These are phyloP conservation scores for Ogataea hybrid DNA, from an alignment of 1,139 yeast species.

Conservation along the genomic window DNA sequence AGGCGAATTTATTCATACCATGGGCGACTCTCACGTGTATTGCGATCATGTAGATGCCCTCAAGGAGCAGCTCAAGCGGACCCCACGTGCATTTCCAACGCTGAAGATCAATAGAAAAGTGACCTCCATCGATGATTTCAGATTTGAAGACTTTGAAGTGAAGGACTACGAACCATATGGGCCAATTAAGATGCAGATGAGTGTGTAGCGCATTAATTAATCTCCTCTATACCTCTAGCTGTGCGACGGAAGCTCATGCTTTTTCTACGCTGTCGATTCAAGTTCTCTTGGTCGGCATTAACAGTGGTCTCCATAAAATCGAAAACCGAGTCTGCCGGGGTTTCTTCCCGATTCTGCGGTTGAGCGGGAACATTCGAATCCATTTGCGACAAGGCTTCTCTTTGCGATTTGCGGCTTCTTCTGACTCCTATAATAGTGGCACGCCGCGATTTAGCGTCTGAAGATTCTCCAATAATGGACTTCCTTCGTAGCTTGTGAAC, in stretches of 20 bases:
- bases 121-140: slow-evolving; percentile 78
- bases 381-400: slow-evolving; percentile 9
- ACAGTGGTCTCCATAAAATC: slow-evolving; percentile 11
- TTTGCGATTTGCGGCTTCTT: slow-evolving; percentile 9
- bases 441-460: slow-evolving; percentile 5
- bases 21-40: slow-evolving; percentile 97
- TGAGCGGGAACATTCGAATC: slow-evolving; percentile 1
- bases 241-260: slow-evolving; percentile 10
- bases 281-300: slow-evolving; percentile 8
- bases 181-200: slow-evolving; percentile 84
- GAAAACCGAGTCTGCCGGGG: slow-evolving; percentile 13
- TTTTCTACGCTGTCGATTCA: slow-evolving; percentile 11
- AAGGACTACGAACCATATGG: slow-evolving; percentile 77
- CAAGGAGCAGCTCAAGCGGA: slow-evolving; percentile 69
- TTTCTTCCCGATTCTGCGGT: slow-evolving; percentile 1
- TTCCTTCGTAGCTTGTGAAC: slow-evolving; percentile 65
- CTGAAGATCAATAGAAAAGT: slow-evolving; percentile 67
- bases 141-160: slow-evolving; percentile 81
- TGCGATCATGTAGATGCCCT: slow-evolving; percentile 90
- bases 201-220: slow-evolving; percentile 43
- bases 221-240: slow-evolving; percentile 21
- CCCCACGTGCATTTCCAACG: slow-evolving; percentile 79
- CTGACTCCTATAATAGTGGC: slow-evolving; percentile 8
- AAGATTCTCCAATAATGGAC: slow-evolving; percentile 37
- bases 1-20: slow-evolving; percentile 90